phyloP scores from a whole-genome alignment of 495 filamentous ascomycete genomes.

The Aspergillus leporis region DNA sequence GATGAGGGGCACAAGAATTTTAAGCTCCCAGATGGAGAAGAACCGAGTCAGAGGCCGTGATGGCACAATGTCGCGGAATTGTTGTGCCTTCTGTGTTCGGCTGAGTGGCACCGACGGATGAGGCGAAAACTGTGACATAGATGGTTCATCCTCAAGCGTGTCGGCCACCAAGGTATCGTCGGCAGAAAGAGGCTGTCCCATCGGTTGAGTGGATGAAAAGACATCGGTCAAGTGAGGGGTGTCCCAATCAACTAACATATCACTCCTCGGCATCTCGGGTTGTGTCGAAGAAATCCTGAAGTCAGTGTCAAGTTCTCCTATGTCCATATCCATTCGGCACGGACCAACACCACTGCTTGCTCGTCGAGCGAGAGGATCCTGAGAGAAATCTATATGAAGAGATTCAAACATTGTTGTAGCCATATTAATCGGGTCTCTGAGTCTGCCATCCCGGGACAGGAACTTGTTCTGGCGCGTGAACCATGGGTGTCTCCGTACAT shows the following conservation, averaged over 20 bases:
- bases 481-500: constrained; percentile 93
- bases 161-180: constrained; percentile 51
- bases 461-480: constrained; percentile 82
- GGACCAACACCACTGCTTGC: constrained; percentile 40
- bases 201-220: constrained; percentile 55
- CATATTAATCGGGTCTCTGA: constrained; percentile 77
- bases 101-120: constrained; percentile 76
- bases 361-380: constrained; percentile 54
- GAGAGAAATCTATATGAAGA: constrained; percentile 87
- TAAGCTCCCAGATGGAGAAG: constrained; percentile 78
- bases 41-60: constrained; percentile 84
- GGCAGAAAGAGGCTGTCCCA: constrained; percentile 29
- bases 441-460: constrained; percentile 68
- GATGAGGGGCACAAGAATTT: constrained; percentile 76
- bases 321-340: constrained; percentile 56
- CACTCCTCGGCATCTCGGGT: constrained; percentile 69
- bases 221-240: constrained; percentile 54
- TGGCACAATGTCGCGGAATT: constrained; percentile 86
- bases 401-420: constrained; percentile 92
- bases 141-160: constrained; percentile 80
- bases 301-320: constrained; percentile 47
- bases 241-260: constrained; percentile 79
- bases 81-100: constrained; percentile 81
- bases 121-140: constrained; percentile 87
- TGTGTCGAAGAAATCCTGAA: constrained; percentile 67